These are phyloP conservation scores for Euphorbia peplus DNA, from an alignment of 345 rosid genomes.

Conservation along the genomic window DNA sequence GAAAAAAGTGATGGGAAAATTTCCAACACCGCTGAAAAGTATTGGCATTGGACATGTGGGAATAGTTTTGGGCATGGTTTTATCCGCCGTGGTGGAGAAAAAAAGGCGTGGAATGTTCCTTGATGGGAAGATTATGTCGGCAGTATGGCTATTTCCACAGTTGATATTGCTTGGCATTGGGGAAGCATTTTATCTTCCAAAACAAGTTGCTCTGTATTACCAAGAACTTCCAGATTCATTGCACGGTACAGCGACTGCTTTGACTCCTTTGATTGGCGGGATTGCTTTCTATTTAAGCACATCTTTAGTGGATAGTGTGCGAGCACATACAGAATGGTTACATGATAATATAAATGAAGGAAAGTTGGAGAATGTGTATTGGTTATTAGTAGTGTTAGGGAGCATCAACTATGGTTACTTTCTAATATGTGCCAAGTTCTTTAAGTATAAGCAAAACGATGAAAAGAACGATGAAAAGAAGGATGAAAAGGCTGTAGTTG, in stretches of 20 bases:
- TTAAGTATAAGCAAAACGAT: neutral
- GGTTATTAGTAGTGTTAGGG: neutral
- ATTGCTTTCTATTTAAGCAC: slow-evolving; percentile 29
- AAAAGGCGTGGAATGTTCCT: neutral
- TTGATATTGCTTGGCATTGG: slow-evolving; percentile 38
- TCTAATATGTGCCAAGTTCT: neutral
- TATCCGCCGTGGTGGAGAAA: neutral
- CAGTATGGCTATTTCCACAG: slow-evolving; percentile 45
- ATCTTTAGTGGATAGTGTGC: neutral
- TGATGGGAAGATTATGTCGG: slow-evolving; percentile 19
- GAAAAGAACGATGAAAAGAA: neutral
- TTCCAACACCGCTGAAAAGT: neutral
- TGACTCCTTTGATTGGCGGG: slow-evolving; percentile 40
- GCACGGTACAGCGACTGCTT: slow-evolving; percentile 41
- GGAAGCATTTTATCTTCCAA: slow-evolving; percentile 49
- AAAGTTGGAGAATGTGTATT: neutral
- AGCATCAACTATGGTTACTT: neutral
- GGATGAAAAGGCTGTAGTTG: neutral
- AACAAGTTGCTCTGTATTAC: slow-evolving; percentile 38
- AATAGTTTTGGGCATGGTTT: neutral
- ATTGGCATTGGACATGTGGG: neutral
- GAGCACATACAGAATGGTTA: neutral
- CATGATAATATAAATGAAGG: neutral
- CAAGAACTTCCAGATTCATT: slow-evolving; percentile 45
- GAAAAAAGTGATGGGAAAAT: neutral